Evolutionary conservation across 2,329 filamentous ascomycete species (phyloP), one percentile per base, ranked within the genome.

Genomic region (Rosellinia necatrix): DNA sequence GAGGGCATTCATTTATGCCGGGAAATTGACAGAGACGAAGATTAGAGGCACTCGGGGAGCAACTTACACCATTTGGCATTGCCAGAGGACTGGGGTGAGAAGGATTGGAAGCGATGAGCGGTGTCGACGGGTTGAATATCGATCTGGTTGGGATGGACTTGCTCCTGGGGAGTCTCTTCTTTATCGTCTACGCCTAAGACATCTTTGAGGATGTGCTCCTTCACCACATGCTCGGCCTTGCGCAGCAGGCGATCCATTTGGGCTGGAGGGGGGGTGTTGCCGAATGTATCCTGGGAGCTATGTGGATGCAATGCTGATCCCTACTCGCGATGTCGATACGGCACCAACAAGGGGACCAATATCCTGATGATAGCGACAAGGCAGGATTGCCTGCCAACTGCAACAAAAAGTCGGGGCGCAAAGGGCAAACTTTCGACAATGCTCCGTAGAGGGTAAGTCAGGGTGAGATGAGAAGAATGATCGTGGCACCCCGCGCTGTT

Each of bases 21-120:
- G 2, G 1, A 29, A 1, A 22, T 29, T 7, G 19, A 15, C 40
- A 4, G 35, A 12, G 22, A 30, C 25, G 24, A 25, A 19, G 21
- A 21, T 6, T 7, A 21, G 25, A 9, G 3, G 6, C 4, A 3
- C n/a, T 21, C 12, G n/a, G 34, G 5, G 15, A 12, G 25, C 17
- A 24, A 53, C 57, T 47, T 60, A 60, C 57, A 92, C 90, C 91
- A 96, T 78, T 96, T 96, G 60, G 84, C 85, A 68, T 91, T 87
- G 53, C 88, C 88, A 27, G 83, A 81, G 17, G 89, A 82, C 66
- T 87, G 82, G 1, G 89, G 85, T 1, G 89, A 89, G 75, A 96
- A 96, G 56, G 84, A 87, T 56, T 81, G 76, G 68, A 79, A 87
- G 44, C 84, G 80, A 63, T 87, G 79, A 22, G 74, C 70, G 22